Base-by-base conservation (phyloP, 2,329 filamentous ascomycete genomes). In the Exophiala sideris region DNA sequence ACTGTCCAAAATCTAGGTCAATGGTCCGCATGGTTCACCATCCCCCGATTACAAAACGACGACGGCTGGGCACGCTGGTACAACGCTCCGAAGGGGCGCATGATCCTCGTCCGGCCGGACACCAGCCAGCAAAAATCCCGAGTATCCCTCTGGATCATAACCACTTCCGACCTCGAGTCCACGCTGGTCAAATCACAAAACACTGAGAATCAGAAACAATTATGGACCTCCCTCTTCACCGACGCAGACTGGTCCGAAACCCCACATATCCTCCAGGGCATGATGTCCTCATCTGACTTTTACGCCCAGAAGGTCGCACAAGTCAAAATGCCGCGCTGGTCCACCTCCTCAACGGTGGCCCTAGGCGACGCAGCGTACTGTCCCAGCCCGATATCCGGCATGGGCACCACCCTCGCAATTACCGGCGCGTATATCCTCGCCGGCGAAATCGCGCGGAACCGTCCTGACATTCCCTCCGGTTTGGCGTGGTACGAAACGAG, bases 361-460 rank as follows among this genome's bases (percentile, higher is more conserved):
- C 59, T 77, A 3, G 74, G 75, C 4, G 75, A 78, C 65, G 74
- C 75, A 20, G 75, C 73, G 3, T 74, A 77, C 54, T 66, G 67
- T 3, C 67, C 69, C 1, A 62, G 68, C 2, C 62, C 66, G 1
- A 29, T 29, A 5, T 72, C 64, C 0, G 73, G 70, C 7, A 58
- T 65, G 36, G 73, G 71, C 0, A 73, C 71, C 1, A 70, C 62
- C 2, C 60, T 61, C 2, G 66, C 67, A 11, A 56, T 75, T 1
- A 60, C 68, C 3, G 72, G 71, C 0, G 78, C 79, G 0, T 85
- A 84, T 61, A 66, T 82, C 2, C 69, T 85, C 3, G 81, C 81
- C 0, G 82, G 82, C 1, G 81, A 73, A 50, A 62, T 74, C 8
- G 50, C 48, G 5, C 59, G 57, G 9, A 52, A 67, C 29, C 12